These are phyloP conservation scores for Amanita molliuscula DNA, from an alignment of 768 basidiomycete species.

Conservation along the genomic window DNA sequence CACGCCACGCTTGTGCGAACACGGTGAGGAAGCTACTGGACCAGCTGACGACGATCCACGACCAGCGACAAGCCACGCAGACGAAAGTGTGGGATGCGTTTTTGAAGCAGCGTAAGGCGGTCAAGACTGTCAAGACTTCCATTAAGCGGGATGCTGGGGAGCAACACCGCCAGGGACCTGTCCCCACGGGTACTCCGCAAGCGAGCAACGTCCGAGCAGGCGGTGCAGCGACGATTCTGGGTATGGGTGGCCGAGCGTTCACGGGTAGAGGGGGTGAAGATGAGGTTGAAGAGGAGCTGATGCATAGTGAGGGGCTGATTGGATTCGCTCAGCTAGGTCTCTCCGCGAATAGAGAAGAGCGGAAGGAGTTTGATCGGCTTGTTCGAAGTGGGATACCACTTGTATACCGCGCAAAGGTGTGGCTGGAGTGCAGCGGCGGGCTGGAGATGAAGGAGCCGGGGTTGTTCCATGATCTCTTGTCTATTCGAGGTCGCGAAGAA, in stretches of 20 bases:
- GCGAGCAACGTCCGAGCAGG: conserved; percentile 17
- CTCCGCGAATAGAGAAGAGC: conserved; percentile 66
- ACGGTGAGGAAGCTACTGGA: conserved; percentile 67
- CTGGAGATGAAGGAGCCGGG: conserved; percentile 91
- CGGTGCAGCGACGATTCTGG: conserved; percentile 57
- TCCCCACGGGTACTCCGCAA: neutral
- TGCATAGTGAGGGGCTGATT: conserved; percentile 77
- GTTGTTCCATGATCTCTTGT: conserved; percentile 76
- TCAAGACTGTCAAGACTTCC: conserved; percentile 20
- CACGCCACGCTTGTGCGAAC: conserved; percentile 64
- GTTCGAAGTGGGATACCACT: conserved; percentile 85
- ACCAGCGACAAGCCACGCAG: conserved; percentile 57
- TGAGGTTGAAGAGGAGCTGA: conserved; percentile 58
- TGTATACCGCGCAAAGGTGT: conserved; percentile 77
- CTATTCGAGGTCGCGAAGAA: conserved; percentile 16
- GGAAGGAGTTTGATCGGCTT: conserved; percentile 69
- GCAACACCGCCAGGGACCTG: neutral
- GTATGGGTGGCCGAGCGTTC: conserved; percentile 21
- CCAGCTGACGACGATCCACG: conserved; percentile 75
- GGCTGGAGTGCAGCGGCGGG: conserved; percentile 91
- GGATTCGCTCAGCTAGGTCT: conserved; percentile 86
- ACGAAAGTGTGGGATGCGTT: conserved; percentile 86
- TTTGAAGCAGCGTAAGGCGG: conserved; percentile 49
- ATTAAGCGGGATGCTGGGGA: conserved; percentile 11
- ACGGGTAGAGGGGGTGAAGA: conserved; percentile 43